Percentiles rank a stretch among this genome's conserved stretches.
phyloP scores from a whole-genome alignment of 2,329 filamentous ascomycete species.

The Colletotrichum musae region DNA sequence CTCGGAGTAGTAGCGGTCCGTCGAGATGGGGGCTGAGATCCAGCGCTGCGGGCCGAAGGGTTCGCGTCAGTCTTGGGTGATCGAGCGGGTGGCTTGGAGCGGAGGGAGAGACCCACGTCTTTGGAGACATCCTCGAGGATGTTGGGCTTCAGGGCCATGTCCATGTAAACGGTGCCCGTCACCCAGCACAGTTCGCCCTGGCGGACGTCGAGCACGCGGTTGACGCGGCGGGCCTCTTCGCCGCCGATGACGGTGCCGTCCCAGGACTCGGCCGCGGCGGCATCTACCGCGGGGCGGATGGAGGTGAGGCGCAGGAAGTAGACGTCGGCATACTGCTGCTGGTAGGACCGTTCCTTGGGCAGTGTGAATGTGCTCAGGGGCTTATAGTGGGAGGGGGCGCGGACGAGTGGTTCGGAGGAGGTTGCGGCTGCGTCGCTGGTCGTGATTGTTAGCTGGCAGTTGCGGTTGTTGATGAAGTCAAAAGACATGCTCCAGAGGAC shows the following conservation, averaged over 20 bases:
- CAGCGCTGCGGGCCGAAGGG: slow-evolving; percentile 74
- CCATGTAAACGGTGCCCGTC: slow-evolving; percentile 94
- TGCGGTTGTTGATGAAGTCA: not conserved
- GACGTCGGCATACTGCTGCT: slow-evolving; percentile 97
- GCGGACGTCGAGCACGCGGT: slow-evolving; percentile 93
- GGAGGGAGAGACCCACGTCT: slow-evolving; percentile 71
- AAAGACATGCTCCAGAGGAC: not conserved
- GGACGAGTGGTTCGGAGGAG: slow-evolving; percentile 56
- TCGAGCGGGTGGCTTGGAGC: no score
- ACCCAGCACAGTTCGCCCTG: slow-evolving; percentile 98
- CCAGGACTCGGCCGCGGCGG: slow-evolving; percentile 83
- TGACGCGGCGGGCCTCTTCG: slow-evolving; percentile 81
- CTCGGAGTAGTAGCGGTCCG: slow-evolving; percentile 81
- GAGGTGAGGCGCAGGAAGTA: slow-evolving; percentile 93
- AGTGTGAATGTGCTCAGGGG: slow-evolving; percentile 83
- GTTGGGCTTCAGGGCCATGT: slow-evolving; percentile 95
- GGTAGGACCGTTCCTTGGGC: slow-evolving; percentile 80
- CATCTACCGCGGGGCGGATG: slow-evolving; percentile 87
- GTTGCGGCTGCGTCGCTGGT: slow-evolving; percentile 25
- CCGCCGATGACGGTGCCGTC: slow-evolving; percentile 82
- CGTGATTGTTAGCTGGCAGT: not conserved
- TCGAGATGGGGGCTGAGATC: slow-evolving; percentile 85
- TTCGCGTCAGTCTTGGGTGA: not conserved
- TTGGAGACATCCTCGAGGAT: slow-evolving; percentile 96
- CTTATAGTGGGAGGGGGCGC: slow-evolving; percentile 74